Conservation (phyloP, 2,329 filamentous ascomycete species). For the Hyphodiscus sp. region DNA sequence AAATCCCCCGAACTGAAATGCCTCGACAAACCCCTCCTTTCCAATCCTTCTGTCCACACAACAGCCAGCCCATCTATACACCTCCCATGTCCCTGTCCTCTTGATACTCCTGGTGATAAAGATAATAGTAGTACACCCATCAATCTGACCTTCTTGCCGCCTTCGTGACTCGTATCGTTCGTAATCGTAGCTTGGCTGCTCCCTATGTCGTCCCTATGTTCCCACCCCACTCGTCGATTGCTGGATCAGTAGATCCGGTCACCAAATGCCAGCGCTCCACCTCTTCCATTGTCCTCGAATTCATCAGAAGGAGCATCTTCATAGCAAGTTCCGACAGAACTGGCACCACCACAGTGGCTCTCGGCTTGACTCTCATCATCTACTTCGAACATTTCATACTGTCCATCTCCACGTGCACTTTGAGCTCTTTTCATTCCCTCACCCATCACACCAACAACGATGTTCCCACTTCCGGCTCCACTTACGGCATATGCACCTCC, state of each 20-base stretch:
- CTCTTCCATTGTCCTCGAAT: slow-evolving; percentile 18
- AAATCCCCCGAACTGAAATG: slow-evolving; percentile 7
- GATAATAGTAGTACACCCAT: slow-evolving; percentile 16
- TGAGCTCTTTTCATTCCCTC: slow-evolving; percentile 13
- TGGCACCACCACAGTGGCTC: slow-evolving; percentile 29
- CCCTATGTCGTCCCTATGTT: neutral
- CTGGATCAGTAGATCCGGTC: slow-evolving; percentile 38
- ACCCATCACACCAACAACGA: slow-evolving; percentile 9
- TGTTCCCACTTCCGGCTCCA: slow-evolving; percentile 16
- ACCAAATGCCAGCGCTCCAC: slow-evolving; percentile 34
- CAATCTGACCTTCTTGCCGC: neutral
- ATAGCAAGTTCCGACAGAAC: slow-evolving; percentile 34
- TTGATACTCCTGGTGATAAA: slow-evolving; percentile 1
- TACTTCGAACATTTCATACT: slow-evolving; percentile 42
- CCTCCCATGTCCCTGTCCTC: neutral
- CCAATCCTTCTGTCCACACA: neutral
- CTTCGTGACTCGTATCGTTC: neutral
- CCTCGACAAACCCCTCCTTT: slow-evolving; percentile 8
- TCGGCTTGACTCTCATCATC: slow-evolving; percentile 35
- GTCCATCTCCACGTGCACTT: slow-evolving; percentile 7
- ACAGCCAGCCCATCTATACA: slow-evolving; percentile 5
- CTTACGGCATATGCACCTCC: slow-evolving; percentile 1
- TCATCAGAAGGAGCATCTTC: slow-evolving; percentile 33
- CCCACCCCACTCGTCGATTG: no score
- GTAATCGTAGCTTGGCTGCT: neutral